Percentiles rank a stretch among this genome's conserved stretches.
phyloP scores from a whole-genome alignment of 2,329 filamentous ascomycete genomes.

The Alternaria sp. region DNA sequence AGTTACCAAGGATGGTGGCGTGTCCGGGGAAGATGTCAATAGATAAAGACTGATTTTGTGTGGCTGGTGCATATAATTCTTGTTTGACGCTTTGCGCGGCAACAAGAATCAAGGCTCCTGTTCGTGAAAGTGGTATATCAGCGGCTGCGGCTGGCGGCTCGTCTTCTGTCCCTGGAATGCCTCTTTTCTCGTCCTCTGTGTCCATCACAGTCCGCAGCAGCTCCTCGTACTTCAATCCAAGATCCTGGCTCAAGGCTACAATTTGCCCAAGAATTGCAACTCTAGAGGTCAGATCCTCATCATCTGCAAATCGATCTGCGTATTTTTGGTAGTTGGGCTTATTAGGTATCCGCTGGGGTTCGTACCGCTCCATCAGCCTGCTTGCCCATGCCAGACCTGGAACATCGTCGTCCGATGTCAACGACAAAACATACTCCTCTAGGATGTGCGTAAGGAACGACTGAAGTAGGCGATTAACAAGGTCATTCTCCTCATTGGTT shows the following conservation, averaged over 20 bases:
- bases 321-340: constrained; percentile 69
- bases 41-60: constrained; percentile 40
- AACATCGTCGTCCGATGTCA: constrained; percentile 55
- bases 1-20: constrained; percentile 60
- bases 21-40: constrained; percentile 64
- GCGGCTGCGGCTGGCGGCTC: constrained; percentile 61
- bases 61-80: constrained; percentile 57
- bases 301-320: constrained; percentile 70
- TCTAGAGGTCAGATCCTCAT: constrained; percentile 67
- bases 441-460: constrained; percentile 80
- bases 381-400: constrained; percentile 61
- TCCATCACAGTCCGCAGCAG: constrained; percentile 57
- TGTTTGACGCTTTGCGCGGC: constrained; percentile 61
- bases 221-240: constrained; percentile 59
- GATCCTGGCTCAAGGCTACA: constrained; percentile 70
- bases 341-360: constrained; percentile 64
- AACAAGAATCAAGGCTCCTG: constrained; percentile 63
- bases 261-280: constrained; percentile 76
- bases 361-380: constrained; percentile 72
- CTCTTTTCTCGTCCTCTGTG: constrained; percentile 50
- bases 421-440: constrained; percentile 73
- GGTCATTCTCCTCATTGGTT: constrained; percentile 63
- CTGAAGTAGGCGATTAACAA: constrained; percentile 72
- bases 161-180: constrained; percentile 60
- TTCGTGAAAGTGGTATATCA: constrained; percentile 64